phyloP scores from a whole-genome alignment of 306 rosid species.

The Trifolium repens region DNA sequence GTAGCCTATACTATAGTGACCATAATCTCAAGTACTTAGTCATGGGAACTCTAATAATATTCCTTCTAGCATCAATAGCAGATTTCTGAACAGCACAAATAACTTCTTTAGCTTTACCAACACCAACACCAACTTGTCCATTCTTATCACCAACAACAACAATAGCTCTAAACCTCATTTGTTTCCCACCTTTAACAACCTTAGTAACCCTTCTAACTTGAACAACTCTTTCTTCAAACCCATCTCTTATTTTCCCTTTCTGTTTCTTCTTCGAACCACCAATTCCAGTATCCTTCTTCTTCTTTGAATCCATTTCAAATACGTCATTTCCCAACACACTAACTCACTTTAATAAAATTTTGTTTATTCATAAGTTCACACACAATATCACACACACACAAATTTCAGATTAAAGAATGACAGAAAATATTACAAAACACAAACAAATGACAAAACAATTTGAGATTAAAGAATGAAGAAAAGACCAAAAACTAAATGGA shows the following conservation, averaged over 20 bases:
- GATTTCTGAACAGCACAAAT: conserved; percentile 45
- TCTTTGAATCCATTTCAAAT: conserved; percentile 72
- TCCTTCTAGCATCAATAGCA: conserved; percentile 40
- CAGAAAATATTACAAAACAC: no score
- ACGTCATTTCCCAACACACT: conserved; percentile 73
- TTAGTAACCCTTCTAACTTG: conserved; percentile 92
- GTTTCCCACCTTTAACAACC: conserved; percentile 99
- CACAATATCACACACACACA: no score
- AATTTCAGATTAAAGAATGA: no score
- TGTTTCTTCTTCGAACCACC: conserved; percentile 59
- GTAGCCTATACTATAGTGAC: no score
- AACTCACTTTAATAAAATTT: no score
- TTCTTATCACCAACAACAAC: conserved; percentile 93
- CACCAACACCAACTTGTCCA: conserved; percentile 76
- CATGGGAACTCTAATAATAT: conserved; percentile 35
- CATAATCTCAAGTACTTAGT: conserved; percentile 28
- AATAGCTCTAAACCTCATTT: conserved; percentile 75
- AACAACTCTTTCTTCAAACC: conserved; percentile 89
- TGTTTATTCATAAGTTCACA: no score
- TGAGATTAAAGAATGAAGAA: no score
- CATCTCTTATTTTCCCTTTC: conserved; percentile 67
- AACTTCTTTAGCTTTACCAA: conserved; percentile 48
- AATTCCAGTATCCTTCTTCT: conserved; percentile 54
- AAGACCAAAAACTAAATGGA: no score
- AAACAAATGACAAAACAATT: no score